A percentile compares a stretch with the other conserved stretches of the same genome.
Evolutionary conservation across 768 basidiomycete species (phyloP).

Genomic region (Nidularia pulvinata): DNA sequence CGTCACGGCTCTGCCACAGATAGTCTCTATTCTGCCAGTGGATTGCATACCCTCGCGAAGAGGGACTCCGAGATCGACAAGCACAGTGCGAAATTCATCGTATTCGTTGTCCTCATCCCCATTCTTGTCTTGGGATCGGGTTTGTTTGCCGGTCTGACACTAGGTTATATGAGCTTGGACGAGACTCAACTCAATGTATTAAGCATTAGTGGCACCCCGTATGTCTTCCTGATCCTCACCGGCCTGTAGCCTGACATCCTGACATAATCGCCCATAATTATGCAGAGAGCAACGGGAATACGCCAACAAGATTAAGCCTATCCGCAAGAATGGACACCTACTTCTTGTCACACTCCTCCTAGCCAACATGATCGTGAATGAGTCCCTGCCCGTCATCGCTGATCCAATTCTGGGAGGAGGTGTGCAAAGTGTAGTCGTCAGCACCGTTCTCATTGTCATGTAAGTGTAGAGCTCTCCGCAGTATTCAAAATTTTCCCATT

Average conservation of each 20-base stretch:
- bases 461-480: slow-evolving; percentile 35
- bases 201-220: slow-evolving; percentile 84
- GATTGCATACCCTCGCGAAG: slow-evolving; percentile 12
- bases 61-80: slow-evolving; percentile 25
- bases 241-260: neutral
- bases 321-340: slow-evolving; percentile 82
- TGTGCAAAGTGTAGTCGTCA: slow-evolving; percentile 73
- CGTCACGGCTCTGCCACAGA: slow-evolving; percentile 12
- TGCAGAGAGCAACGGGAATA: slow-evolving; percentile 77
- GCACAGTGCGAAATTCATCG: slow-evolving; percentile 26
- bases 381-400: slow-evolving; percentile 82
- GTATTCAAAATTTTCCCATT: too few species aligned
- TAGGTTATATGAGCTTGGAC: slow-evolving; percentile 93
- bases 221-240: slow-evolving; percentile 17
- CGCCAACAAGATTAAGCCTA: slow-evolving; percentile 84
- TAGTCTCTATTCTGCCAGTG: neutral
- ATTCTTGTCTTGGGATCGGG: slow-evolving; percentile 82
- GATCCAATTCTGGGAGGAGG: slow-evolving; percentile 83
- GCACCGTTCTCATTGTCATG: slow-evolving; percentile 88
- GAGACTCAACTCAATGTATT: slow-evolving; percentile 91
- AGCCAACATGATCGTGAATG: slow-evolving; percentile 93
- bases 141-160: slow-evolving; percentile 88
- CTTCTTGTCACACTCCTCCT: slow-evolving; percentile 82
- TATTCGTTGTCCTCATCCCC: slow-evolving; percentile 68
- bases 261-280: neutral